Base-by-base conservation (phyloP, 2,329 filamentous ascomycete species). In the Myriosclerotinia duriaeana region DNA sequence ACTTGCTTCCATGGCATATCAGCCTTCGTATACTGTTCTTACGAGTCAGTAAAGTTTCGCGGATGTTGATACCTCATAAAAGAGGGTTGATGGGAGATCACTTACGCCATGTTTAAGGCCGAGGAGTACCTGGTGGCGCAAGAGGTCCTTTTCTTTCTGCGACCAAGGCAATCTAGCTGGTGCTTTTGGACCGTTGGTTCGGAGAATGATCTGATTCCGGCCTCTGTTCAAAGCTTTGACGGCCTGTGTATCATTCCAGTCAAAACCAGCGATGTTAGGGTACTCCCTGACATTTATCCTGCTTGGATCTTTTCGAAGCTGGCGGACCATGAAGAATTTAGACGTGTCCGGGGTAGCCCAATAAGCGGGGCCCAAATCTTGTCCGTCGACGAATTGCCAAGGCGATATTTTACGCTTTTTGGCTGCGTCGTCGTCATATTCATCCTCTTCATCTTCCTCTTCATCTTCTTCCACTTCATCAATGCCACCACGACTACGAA, bases 251-350 rank as follows among this genome's bases (percentile, higher is more conserved):
- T 66, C 46, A 36, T 62, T 53, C 68, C 68, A 70, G 20, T 69
- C 64, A 34, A 69, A 66, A n/a, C 44, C 56, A 11, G 40, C 38
- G 38, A 65, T 67, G 7, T 58, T 22, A 0, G 59, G 64, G 26
- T 64, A 70, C 40, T 69, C 59, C 30, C 64, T 58, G 14, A 68
- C 14, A 6, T 67, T 48, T 14, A 55, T 59, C 9, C 50, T 58
- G 12, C 12, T 20, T 7, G 64, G 56, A 22, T 69, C 17, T 0
- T 46, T 6, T 12, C 11, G 54, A 34, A 53, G 40, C 17, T 65
- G 44, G 8, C 68, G 66, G 5, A 68, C 20, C 46, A 70, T 30
- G 38, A 69, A 70, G n/a, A 67, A 68, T 34, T 69, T 69, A 3
- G 68, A 68, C 8, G 64, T 44, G 14, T 67, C 66, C 1, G 68